A percentile compares a stretch with the other conserved stretches of the same genome.
These are phyloP conservation scores for Bipolaris bicolor DNA, from an alignment of 2,329 filamentous ascomycete genomes.

Conservation along the genomic window DNA sequence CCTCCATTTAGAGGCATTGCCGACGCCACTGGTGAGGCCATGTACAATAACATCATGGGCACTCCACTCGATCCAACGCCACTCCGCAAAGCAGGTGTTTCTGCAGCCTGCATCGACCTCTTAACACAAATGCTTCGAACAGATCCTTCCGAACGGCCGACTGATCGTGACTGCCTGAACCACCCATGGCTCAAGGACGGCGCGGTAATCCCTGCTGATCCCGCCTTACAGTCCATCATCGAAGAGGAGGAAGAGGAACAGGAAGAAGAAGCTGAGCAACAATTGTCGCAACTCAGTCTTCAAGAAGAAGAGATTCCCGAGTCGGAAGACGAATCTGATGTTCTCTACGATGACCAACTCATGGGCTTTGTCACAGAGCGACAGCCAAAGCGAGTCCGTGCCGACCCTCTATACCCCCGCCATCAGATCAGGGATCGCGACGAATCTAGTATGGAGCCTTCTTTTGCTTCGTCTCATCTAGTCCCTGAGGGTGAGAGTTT, in stretches of 20 bases:
- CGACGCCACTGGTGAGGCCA: slow-evolving; percentile 76
- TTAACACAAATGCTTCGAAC: slow-evolving; percentile 78
- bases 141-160: slow-evolving; percentile 78
- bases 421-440: slow-evolving; percentile 48
- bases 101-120: slow-evolving; percentile 73
- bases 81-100: slow-evolving; percentile 65
- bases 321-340: slow-evolving; percentile 36
- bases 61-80: slow-evolving; percentile 70
- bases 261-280: slow-evolving; percentile 56
- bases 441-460: slow-evolving; percentile 49
- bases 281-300: slow-evolving; percentile 61
- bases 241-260: slow-evolving; percentile 72
- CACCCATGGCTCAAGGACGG: slow-evolving; percentile 76
- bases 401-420: slow-evolving; percentile 46
- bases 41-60: slow-evolving; percentile 87
- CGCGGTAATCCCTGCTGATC: slow-evolving; percentile 45
- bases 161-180: slow-evolving; percentile 70
- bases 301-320: slow-evolving; percentile 45
- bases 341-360: slow-evolving; percentile 43
- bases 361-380: slow-evolving; percentile 40
- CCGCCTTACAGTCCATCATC: slow-evolving; percentile 49
- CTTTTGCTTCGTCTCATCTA: slow-evolving; percentile 42
- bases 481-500: slow-evolving; percentile 41
- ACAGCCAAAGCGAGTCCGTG: slow-evolving; percentile 55
- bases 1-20: slow-evolving; percentile 82